These are phyloP conservation scores for Stachybotrys chlorohalonatus DNA, from an alignment of 2,329 filamentous ascomycete species.

Conservation along the genomic window DNA sequence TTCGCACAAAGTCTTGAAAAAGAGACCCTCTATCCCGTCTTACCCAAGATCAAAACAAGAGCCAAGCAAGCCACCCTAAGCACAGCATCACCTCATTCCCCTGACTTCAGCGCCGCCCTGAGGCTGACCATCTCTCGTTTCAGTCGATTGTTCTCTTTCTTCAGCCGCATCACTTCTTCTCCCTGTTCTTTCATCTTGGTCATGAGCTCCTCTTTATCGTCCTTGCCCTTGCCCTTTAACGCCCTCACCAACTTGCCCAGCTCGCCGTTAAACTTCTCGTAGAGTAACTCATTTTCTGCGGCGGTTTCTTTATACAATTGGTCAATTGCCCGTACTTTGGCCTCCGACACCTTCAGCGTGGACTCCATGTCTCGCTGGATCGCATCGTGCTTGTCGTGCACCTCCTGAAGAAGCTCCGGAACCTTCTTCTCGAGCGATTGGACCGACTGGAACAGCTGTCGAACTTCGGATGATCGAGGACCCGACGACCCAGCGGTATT, in stretches of 20 bases:
- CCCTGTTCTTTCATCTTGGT: conserved; percentile 60
- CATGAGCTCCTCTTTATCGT: conserved; percentile 72
- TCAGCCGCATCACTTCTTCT: conserved; percentile 68
- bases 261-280: conserved; percentile 88
- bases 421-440: conserved; percentile 59
- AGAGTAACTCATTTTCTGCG: conserved; percentile 87
- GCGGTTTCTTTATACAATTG: conserved; percentile 81
- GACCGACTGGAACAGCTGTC: conserved; percentile 48
- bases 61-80: conserved; percentile 9
- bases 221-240: conserved; percentile 61
- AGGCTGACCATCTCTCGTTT: conserved; percentile 74
- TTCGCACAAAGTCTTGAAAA: conserved; percentile 2
- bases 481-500: conserved; percentile 25
- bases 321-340: conserved; percentile 73
- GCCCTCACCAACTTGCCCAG: conserved; percentile 73
- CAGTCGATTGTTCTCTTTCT: conserved; percentile 77
- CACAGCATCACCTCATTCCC: conserved; percentile 19
- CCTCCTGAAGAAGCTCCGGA: conserved; percentile 46
- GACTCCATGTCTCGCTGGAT: conserved; percentile 65
- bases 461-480: conserved; percentile 29
- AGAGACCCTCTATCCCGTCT: not conserved
- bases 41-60: conserved; percentile 8
- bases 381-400: conserved; percentile 50
- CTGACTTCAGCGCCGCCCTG: conserved; percentile 43
- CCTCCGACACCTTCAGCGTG: conserved; percentile 64